Evolutionary conservation across 805 yeast genomes (phyloP).

Genomic region (Starmerella potacharoeniae): DNA sequence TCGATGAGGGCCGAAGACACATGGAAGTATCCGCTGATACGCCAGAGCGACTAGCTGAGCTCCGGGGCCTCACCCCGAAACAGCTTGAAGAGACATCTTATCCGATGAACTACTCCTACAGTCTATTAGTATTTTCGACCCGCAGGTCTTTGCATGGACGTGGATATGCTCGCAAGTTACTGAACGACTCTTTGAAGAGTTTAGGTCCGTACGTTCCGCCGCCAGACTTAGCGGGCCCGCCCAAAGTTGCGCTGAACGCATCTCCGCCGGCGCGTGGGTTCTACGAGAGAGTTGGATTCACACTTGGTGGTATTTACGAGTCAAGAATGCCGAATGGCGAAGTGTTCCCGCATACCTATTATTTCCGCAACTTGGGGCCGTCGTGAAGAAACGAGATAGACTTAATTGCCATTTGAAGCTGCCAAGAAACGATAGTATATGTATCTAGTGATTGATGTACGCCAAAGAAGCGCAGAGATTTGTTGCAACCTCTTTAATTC

Average conservation of each 20-base stretch:
- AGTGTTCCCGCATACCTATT: constrained; percentile 1
- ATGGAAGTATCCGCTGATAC: constrained; percentile 3
- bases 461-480: no score
- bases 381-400: no score
- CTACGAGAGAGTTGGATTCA: constrained; percentile 6
- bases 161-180: constrained; percentile 9
- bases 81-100: constrained; percentile 6
- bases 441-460: no score
- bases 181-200: constrained; percentile 1
- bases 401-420: no score
- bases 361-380: constrained; percentile 6
- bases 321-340: constrained; percentile 2
- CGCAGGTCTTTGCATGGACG: constrained; percentile 11
- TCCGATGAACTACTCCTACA: constrained; percentile 11
- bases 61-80: not conserved
- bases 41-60: constrained; percentile 1
- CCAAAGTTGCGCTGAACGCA: constrained; percentile 9
- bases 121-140: constrained; percentile 5
- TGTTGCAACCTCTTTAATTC: no score
- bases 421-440: no score
- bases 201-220: constrained; percentile 2
- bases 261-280: constrained; percentile 16
- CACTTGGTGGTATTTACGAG: not conserved
- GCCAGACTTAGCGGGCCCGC: constrained; percentile 10
- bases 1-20: constrained; percentile 4